Evolutionary conservation across 2,329 filamentous ascomycete species (phyloP).

Genomic region (Aspergillus ochraceoroseus): DNA sequence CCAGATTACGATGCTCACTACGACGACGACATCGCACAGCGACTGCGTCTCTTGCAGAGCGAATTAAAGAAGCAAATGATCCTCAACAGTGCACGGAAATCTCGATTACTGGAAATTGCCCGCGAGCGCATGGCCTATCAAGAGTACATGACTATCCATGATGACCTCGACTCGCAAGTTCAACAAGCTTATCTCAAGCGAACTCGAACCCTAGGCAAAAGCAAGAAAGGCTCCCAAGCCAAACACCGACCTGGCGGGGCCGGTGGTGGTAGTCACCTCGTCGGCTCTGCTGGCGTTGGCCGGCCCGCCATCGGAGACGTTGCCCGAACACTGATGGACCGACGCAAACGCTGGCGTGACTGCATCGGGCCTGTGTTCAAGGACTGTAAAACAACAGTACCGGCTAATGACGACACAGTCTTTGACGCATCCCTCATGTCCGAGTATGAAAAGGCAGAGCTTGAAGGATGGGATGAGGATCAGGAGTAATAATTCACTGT

Average conservation of each 20-base stretch:
- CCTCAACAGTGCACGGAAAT: slow-evolving; percentile 84
- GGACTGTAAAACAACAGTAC: slow-evolving; percentile 71
- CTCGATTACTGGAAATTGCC: slow-evolving; percentile 77
- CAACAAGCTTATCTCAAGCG: slow-evolving; percentile 94
- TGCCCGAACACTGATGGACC: slow-evolving; percentile 87
- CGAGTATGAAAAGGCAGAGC: slow-evolving; percentile 66
- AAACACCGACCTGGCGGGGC: slow-evolving; percentile 59
- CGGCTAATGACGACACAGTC: slow-evolving; percentile 63
- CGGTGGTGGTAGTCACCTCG: slow-evolving; percentile 61
- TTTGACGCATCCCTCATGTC: slow-evolving; percentile 71
- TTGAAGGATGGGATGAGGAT: slow-evolving; percentile 76
- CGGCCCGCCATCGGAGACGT: slow-evolving; percentile 76
- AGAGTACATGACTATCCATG: slow-evolving; percentile 93
- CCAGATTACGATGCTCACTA: slow-evolving; percentile 84
- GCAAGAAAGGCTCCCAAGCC: slow-evolving; percentile 74
- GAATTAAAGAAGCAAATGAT: slow-evolving; percentile 78
- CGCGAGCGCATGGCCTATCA: slow-evolving; percentile 93
- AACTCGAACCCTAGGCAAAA: slow-evolving; percentile 88
- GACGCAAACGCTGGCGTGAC: slow-evolving; percentile 81
- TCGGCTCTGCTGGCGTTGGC: slow-evolving; percentile 38
- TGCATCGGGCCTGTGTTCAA: slow-evolving; percentile 88
- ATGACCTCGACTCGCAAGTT: slow-evolving; percentile 92
- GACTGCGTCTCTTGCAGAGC: slow-evolving; percentile 76
- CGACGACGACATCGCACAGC: slow-evolving; percentile 90
- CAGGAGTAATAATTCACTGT: slow-evolving; percentile 51